These are phyloP conservation scores for Lachancea kluyveri DNA, from an alignment of 805 yeast species.

Conservation along the genomic window DNA sequence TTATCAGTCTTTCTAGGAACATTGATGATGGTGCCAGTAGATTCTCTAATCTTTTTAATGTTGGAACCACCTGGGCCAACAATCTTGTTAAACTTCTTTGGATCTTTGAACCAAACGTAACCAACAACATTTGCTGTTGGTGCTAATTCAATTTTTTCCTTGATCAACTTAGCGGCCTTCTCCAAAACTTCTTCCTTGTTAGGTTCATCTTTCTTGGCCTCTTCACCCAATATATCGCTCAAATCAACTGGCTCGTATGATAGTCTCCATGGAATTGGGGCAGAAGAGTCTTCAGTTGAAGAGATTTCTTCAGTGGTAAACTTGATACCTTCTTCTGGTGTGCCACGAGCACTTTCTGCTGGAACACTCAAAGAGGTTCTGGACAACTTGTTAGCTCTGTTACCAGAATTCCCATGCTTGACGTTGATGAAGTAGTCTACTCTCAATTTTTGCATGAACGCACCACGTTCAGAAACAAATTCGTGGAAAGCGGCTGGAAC, in stretches of 20 bases:
- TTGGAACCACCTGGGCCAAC: slow-evolving; percentile 75
- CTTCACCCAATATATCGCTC: slow-evolving; percentile 22
- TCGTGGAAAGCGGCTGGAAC: slow-evolving; percentile 55
- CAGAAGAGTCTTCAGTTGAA: slow-evolving; percentile 25
- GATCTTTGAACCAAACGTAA: slow-evolving; percentile 54
- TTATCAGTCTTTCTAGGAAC: slow-evolving; percentile 57
- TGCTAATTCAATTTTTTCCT: slow-evolving; percentile 43
- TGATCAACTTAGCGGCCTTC: slow-evolving; percentile 33
- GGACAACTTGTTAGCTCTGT: slow-evolving; percentile 46
- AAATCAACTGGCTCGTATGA: slow-evolving; percentile 34
- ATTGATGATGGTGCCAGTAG: slow-evolving; percentile 50
- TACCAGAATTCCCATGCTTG: slow-evolving; percentile 46
- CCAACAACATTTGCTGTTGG: slow-evolving; percentile 44
- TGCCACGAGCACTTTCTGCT: slow-evolving; percentile 41
- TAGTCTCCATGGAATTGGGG: slow-evolving; percentile 60
- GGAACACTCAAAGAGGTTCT: slow-evolving; percentile 39
- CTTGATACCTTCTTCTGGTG: slow-evolving; percentile 37
- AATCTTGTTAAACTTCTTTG: slow-evolving; percentile 49
- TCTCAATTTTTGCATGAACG: slow-evolving; percentile 49
- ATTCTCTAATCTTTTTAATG: slow-evolving; percentile 53
- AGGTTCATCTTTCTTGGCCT: slow-evolving; percentile 35
- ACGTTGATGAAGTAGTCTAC: slow-evolving; percentile 50
- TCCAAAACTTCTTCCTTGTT: slow-evolving; percentile 42
- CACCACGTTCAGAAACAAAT: slow-evolving; percentile 62
- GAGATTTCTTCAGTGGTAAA: slow-evolving; percentile 39